Evolutionary conservation across 345 rosid species (phyloP).

Genomic region (Citrus australasica): DNA sequence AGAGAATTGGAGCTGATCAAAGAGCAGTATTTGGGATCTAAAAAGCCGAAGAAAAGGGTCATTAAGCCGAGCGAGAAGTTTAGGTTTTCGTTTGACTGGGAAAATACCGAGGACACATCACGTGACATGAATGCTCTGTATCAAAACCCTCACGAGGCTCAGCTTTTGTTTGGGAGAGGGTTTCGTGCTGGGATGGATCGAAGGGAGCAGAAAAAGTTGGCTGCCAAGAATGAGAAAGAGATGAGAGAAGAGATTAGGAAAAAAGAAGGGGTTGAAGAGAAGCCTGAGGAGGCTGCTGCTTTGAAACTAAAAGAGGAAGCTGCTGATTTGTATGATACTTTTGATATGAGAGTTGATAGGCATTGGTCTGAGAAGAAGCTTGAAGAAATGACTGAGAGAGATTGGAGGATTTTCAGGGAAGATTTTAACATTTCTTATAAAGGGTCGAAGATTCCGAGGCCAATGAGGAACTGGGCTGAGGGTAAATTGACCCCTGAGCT

Average conservation of each 20-base stretch:
- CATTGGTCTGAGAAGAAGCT: slow-evolving; percentile 92
- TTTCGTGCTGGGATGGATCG: slow-evolving; percentile 96
- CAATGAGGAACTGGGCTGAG: slow-evolving; percentile 95
- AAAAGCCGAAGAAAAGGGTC: slow-evolving; percentile 93
- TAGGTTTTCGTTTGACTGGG: slow-evolving; percentile 96
- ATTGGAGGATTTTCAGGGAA: slow-evolving; percentile 94
- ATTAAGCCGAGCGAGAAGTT: slow-evolving; percentile 92
- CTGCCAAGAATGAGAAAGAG: slow-evolving; percentile 92
- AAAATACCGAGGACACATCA: slow-evolving; percentile 86
- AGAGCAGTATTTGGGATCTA: slow-evolving; percentile 87
- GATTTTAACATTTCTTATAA: slow-evolving; percentile 88
- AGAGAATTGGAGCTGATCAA: slow-evolving; percentile 83
- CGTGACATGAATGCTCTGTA: slow-evolving; percentile 79
- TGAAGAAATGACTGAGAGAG: slow-evolving; percentile 93
- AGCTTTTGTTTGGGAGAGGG: slow-evolving; percentile 82
- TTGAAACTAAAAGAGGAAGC: slow-evolving; percentile 72
- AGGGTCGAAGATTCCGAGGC: slow-evolving; percentile 90
- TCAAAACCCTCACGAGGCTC: slow-evolving; percentile 97
- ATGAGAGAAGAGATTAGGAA: slow-evolving; percentile 73
- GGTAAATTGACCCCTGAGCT: slow-evolving; percentile 66
- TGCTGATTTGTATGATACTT: slow-evolving; percentile 83
- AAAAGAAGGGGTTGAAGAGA: slow-evolving; percentile 82
- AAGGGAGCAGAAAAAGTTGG: slow-evolving; percentile 92
- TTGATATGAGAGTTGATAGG: slow-evolving; percentile 90
- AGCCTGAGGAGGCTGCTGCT: slow-evolving; percentile 84